Conservation (phyloP, 192 early-diverging fungal genomes). For the Dispira simplex region DNA sequence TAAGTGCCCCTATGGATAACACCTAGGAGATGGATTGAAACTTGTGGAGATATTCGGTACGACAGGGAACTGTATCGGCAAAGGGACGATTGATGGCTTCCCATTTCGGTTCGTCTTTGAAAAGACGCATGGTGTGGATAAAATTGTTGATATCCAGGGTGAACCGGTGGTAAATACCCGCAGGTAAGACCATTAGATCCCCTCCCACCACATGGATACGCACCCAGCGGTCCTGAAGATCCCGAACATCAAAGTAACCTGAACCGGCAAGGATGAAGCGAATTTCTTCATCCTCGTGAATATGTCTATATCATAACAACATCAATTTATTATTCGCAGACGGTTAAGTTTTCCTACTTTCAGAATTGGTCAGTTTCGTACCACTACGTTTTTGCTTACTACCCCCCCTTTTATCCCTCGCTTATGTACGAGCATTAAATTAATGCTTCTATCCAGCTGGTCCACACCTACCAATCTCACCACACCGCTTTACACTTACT, state of each 20-base stretch:
- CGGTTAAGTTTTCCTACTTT: too few relatives aligned
- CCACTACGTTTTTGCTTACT: too few relatives aligned
- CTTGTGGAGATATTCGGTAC: constrained; percentile 25
- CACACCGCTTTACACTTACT: constrained; percentile 27
- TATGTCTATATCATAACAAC: constrained; percentile 35
- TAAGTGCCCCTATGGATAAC: background rate
- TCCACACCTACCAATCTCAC: too few relatives aligned
- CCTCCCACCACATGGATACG: constrained; percentile 55
- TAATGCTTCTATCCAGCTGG: too few relatives aligned
- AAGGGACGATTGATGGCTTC: constrained; percentile 57
- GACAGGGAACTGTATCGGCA: constrained; percentile 41
- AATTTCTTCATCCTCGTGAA: constrained; percentile 97
- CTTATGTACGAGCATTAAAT: too few relatives aligned
- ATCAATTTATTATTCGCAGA: too few relatives aligned
- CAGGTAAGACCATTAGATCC: constrained; percentile 84
- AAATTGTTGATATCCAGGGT: constrained; percentile 78
- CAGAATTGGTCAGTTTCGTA: too few relatives aligned
- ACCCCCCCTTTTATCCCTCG: too few relatives aligned
- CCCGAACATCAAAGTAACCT: constrained; percentile 85
- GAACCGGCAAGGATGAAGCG: constrained; percentile 77
- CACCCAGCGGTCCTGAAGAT: constrained; percentile 57
- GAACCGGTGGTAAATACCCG: constrained; percentile 94
- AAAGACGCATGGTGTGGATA: constrained; percentile 72
- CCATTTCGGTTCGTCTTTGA: constrained; percentile 74
- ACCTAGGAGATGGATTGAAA: background rate